phyloP scores from a whole-genome alignment of 768 basidiomycete species.

The Lactarius psammicola region DNA sequence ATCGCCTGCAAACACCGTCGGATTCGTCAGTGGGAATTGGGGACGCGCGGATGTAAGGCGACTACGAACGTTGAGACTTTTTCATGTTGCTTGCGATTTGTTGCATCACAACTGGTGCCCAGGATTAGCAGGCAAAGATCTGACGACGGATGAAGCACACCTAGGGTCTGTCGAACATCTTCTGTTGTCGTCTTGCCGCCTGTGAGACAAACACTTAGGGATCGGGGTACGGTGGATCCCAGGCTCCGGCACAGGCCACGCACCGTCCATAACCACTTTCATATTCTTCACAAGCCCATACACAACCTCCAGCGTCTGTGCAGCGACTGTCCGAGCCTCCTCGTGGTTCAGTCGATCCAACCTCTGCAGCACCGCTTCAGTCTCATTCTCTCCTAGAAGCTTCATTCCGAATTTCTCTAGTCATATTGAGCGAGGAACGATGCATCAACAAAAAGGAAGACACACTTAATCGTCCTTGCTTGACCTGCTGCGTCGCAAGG shows the following conservation, averaged over 20 bases:
- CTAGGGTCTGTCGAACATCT: neutral
- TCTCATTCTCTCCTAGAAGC: neutral
- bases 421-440: too few relatives aligned
- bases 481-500: too few relatives aligned
- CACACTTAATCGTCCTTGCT: too few relatives aligned
- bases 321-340: too few relatives aligned
- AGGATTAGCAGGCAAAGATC: neutral
- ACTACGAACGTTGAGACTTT: neutral
- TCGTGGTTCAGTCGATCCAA: too few relatives aligned
- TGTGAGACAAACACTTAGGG: too few relatives aligned
- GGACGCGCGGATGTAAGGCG: neutral
- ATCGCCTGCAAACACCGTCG: neutral
- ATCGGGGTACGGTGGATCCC: neutral
- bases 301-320: neutral
- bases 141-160: neutral
- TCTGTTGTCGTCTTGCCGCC: neutral
- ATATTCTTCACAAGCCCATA: neutral
- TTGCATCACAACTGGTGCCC: too few relatives aligned
- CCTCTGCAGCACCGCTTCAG: neutral
- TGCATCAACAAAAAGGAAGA: too few relatives aligned
- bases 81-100: neutral
- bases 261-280: neutral
- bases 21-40: neutral
- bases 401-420: too few relatives aligned
- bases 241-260: neutral